Base-by-base conservation (phyloP, 345 rosid genomes). In the Populus tremula region DNA sequence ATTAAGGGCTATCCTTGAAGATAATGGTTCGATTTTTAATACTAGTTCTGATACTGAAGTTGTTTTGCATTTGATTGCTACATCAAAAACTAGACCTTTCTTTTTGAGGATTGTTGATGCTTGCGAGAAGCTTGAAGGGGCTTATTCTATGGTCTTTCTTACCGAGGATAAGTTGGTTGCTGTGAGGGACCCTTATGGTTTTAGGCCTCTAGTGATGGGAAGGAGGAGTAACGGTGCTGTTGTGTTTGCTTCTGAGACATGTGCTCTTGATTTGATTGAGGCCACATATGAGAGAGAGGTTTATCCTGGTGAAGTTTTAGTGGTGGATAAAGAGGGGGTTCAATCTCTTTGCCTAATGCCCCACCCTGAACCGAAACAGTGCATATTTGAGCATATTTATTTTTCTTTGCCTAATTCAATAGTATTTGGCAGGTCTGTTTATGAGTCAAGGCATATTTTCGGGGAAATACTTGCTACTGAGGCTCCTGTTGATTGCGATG, bases 31-130 rank as follows among this genome's bases (percentile, higher is more conserved):
- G 1, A 96, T 93, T 70, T 96, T 96, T 76, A 93, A 96, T 64
- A 96, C 99, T 50, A 92, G 90, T 70, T 91, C 96, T 62, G 99
- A 96, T 85, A 96, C 99, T 27, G 99, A 96, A 83, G 99, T 93
- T 74, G 98, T 96, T 67, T 91, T 96, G 81, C 99, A 96, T 87
- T 82, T 96, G 83, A 93, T 96, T 75, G 99, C 99, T 0, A 92
- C 88, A 17, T 96, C 99, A 2, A 96, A 96, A 77, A 92, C 92
- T 43, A 88, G 96, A 71, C 96, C 98, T 33, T 96, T 93, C 84
- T 87, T 96, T 77, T 77, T 89, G 81, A 90, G 99, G 76, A 96
- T 96, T 73, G 89, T 96, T 33, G 99, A 96, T 82, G 99, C 97
- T 18, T 92, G 96, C 66, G 99, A 96, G 86, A 72, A 91, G 78